Evolutionary conservation across 768 basidiomycete genomes (phyloP).

Genomic region (Tephrocybe sp.): DNA sequence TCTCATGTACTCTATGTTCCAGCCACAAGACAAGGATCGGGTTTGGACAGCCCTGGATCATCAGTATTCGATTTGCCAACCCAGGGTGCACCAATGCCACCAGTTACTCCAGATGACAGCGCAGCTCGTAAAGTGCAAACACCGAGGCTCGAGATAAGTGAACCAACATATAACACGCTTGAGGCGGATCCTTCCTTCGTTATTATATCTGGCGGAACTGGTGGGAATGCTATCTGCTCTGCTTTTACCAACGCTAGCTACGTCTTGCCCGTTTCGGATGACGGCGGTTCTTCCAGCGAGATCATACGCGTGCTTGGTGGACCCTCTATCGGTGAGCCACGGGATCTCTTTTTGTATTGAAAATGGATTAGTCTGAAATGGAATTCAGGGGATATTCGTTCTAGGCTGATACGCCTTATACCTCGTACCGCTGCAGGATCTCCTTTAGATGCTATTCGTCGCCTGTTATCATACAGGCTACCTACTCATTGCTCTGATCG

Average conservation of each 20-base stretch:
- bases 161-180: not conserved
- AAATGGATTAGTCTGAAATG: conserved; percentile 1
- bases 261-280: conserved; percentile 91
- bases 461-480: conserved; percentile 77
- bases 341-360: not conserved
- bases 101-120: conserved; percentile 6
- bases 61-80: conserved; percentile 74
- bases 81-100: conserved; percentile 27
- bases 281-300: conserved; percentile 93
- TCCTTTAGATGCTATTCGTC: conserved; percentile 69
- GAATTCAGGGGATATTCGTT: conserved; percentile 77
- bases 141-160: conserved; percentile 2
- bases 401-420: conserved; percentile 85
- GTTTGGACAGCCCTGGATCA: conserved; percentile 58
- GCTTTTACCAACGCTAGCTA: conserved; percentile 80
- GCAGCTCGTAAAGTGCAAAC: conserved; percentile 2
- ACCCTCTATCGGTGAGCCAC: conserved; percentile 67
- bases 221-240: conserved; percentile 86
- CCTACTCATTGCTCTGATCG: conserved; percentile 65
- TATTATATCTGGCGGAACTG: conserved; percentile 91
- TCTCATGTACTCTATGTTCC: conserved; percentile 12
- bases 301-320: conserved; percentile 90
- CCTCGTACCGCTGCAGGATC: conserved; percentile 58
- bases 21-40: conserved; percentile 7
- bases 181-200: conserved; percentile 45